These are phyloP conservation scores for Neonectria magnoliae DNA, from an alignment of 2,329 filamentous ascomycete species.

Conservation along the genomic window DNA sequence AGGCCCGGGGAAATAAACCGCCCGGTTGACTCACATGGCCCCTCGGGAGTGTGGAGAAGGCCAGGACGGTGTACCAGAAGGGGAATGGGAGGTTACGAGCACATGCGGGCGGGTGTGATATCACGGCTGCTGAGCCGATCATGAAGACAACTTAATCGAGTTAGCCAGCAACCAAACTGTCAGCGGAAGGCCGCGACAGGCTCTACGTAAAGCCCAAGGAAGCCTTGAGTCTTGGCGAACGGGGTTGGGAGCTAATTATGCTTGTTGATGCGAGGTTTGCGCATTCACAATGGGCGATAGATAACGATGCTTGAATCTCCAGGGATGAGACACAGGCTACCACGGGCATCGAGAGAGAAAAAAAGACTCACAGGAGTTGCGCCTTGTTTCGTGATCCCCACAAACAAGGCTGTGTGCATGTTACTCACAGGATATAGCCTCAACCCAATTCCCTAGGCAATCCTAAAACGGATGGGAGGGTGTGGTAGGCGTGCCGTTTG, in stretches of 20 bases:
- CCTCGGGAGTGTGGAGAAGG: constrained; percentile 4
- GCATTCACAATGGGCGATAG: not conserved
- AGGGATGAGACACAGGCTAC: not conserved
- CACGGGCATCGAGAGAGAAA: not conserved
- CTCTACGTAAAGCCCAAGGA: constrained; percentile 8
- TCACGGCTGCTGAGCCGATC: not conserved
- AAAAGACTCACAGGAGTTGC: not conserved
- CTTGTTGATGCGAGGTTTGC: not conserved
- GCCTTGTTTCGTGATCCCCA: constrained; percentile 1
- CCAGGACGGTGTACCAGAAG: not conserved
- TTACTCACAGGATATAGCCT: not conserved
- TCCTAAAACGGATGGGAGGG: not conserved
- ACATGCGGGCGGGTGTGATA: not conserved
- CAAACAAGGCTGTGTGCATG: constrained; percentile 1
- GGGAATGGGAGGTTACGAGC: not conserved
- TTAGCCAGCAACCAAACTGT: not conserved
- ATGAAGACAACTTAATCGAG: not conserved
- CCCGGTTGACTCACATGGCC: constrained; percentile 13
- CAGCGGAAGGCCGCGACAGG: constrained; percentile 4
- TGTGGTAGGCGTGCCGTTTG: not conserved
- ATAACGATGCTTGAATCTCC: not conserved
- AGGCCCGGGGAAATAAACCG: not conserved
- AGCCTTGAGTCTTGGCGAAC: not conserved
- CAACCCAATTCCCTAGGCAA: not conserved
- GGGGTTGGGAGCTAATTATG: not conserved